Evolutionary conservation across 139 green algal species (phyloP).

Genomic region (Volvox reticuliferus): DNA sequence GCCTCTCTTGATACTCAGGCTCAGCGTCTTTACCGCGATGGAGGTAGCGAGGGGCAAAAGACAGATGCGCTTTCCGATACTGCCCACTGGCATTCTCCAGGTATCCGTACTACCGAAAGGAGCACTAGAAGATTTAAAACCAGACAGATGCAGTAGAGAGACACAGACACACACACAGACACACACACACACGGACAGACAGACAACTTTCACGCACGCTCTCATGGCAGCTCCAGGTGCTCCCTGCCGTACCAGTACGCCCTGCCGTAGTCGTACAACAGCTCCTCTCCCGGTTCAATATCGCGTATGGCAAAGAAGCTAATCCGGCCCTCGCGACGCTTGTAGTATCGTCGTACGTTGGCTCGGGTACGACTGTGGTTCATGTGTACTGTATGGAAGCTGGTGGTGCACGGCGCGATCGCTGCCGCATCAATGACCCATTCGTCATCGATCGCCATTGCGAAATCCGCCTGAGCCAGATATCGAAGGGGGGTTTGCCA

Average conservation of each 20-base stretch:
- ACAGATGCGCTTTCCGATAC: too few relatives aligned
- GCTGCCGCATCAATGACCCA: conserved; percentile 63
- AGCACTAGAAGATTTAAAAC: too few relatives aligned
- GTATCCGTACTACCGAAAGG: too few relatives aligned
- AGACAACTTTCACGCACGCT: too few relatives aligned
- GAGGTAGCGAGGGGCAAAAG: too few relatives aligned
- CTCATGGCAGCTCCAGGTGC: conserved; percentile 60
- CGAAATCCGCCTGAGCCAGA: conserved; percentile 51
- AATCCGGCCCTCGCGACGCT: conserved; percentile 39
- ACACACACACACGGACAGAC: too few relatives aligned
- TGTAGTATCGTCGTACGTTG: conserved; percentile 68
- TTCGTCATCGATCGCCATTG: conserved; percentile 58
- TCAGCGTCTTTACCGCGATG: too few relatives aligned
- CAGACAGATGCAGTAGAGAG: too few relatives aligned
- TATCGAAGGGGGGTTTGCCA: too few relatives aligned
- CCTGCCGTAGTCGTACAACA: conserved; percentile 69
- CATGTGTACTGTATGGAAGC: conserved; percentile 76
- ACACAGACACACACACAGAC: too few relatives aligned
- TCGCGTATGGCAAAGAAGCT: conserved; percentile 61
- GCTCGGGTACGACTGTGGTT: conserved; percentile 60
- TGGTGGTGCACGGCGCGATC: conserved; percentile 41
- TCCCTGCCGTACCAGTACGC: conserved; percentile 70
- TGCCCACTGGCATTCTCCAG: too few relatives aligned
- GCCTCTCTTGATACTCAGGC: too few relatives aligned
- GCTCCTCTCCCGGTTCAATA: conserved; percentile 64